Base-by-base conservation (phyloP, 2,329 filamentous ascomycete genomes). In the Leptographium procerum region DNA sequence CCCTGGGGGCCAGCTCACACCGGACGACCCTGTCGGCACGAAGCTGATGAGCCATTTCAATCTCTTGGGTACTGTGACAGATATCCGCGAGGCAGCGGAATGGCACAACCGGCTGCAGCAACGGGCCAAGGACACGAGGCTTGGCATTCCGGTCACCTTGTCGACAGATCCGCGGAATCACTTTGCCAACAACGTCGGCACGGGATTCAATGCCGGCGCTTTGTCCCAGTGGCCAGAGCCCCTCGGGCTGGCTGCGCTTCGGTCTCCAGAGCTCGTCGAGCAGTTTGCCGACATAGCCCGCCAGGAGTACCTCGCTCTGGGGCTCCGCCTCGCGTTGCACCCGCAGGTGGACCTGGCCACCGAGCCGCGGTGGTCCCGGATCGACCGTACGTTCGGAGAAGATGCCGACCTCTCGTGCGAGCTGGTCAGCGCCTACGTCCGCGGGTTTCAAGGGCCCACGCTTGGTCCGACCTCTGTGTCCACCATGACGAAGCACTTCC, bases 401-500 rank as follows among this genome's bases (percentile, higher is more conserved):
- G 74, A 79, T 56, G 76, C 76, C 0, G 68, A 72, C 0, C 64
- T 77, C 13, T 70, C 70, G 0, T 66, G 67, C 24, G 65, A 68
- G 50, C 67, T 71, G 31, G 62, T 76, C 4, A 68, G 72, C 2
- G 72, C 72, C 0, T 79, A 78, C 56, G 72, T 80, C 63, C 71
- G 73, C 52, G 77, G 76, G 22, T 74, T 80, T 53, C 76, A 77
- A 29, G 75, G 74, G 0, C 68, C 72, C 2, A 65, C 69, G 34
- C 67, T 78, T n/a, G 76, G 77, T 0, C 62, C 66, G 0, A 61
- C 72, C 31, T 76, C 74, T 2, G 73, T 80, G 4, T 72, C 71
- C 1, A 76, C 77, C 0, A 72, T 79, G 1, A 78, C 77, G 0
- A 81, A 81, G 66, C 77, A 81, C 61, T 81, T 81, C 62, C 77